Conservation (phyloP, 176 grass and related monocot genomes). For the Eragrostis curvula region DNA sequence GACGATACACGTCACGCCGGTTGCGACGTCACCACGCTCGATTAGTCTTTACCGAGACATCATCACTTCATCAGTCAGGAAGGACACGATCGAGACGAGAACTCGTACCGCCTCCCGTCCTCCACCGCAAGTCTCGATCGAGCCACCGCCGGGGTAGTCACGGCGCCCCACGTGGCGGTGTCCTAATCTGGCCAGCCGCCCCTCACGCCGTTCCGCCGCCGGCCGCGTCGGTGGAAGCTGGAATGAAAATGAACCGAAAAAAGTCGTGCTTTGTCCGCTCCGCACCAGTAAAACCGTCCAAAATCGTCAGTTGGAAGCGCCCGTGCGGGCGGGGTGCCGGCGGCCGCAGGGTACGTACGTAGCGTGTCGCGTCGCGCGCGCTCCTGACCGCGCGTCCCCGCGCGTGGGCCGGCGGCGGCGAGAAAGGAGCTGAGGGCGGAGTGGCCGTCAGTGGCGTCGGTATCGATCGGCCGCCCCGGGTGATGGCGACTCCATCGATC, state of each 20-base stretch:
- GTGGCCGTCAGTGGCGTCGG: background rate
- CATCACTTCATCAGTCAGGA: background rate
- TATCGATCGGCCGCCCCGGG: slow-evolving; percentile 1
- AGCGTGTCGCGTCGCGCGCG: background rate
- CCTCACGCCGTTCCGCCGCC: background rate
- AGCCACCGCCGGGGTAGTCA: slow-evolving; percentile 28
- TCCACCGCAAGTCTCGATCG: slow-evolving; percentile 19
- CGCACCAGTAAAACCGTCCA: background rate
- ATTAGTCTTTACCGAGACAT: background rate
- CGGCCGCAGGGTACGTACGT: background rate
- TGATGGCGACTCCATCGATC: background rate
- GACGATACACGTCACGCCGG: background rate
- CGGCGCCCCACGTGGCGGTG: slow-evolving; percentile 21
- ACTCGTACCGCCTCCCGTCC: background rate
- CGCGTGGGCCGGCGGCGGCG: background rate
- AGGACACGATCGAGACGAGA: background rate
- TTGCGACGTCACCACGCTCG: background rate
- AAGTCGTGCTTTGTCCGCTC: background rate
- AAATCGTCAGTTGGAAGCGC: background rate
- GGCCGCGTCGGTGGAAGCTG: slow-evolving; percentile 2
- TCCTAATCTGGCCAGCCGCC: slow-evolving; percentile 9
- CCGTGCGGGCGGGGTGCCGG: background rate
- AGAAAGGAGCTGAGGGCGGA: background rate
- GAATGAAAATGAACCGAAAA: background rate
- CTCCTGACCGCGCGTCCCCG: background rate